Conservation (phyloP, 345 rosid species). For the Pelargonium nanum region DNA sequence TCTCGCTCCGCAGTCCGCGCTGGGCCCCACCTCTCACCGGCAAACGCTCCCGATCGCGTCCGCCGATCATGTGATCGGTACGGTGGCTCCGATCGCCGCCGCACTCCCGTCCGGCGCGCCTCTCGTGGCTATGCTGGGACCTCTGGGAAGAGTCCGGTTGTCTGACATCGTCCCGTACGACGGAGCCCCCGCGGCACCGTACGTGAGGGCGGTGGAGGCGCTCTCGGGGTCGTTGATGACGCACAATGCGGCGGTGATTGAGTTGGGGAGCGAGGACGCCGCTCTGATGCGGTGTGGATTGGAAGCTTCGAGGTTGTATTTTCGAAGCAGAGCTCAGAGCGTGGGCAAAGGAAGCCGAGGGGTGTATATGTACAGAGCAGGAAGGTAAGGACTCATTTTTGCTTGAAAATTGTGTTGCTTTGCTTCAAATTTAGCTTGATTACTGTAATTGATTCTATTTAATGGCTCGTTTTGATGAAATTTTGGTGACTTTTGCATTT, state of each 20-base stretch:
- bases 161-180: constrained; percentile 63
- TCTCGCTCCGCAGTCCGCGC: constrained; percentile 11
- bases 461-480: neutral
- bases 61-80: constrained; percentile 25
- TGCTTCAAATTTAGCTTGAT: neutral
- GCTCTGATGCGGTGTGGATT: constrained; percentile 73
- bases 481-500: neutral
- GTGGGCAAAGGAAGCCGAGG: constrained; percentile 51
- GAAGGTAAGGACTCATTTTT: constrained; percentile 39
- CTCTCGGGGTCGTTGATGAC: constrained; percentile 70
- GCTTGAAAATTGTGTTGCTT: neutral
- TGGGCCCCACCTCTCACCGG: constrained; percentile 9
- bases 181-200: constrained; percentile 59
- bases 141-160: constrained; percentile 57
- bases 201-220: constrained; percentile 68
- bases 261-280: constrained; percentile 59
- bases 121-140: constrained; percentile 26
- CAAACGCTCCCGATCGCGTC: neutral
- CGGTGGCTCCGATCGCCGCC: constrained; percentile 30
- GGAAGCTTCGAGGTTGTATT: constrained; percentile 70
- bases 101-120: constrained; percentile 23
- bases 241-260: constrained; percentile 80
- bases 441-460: neutral
- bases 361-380: constrained; percentile 73
- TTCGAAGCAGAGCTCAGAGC: constrained; percentile 40